phyloP scores from a whole-genome alignment of 768 basidiomycete genomes.

The Russula sp. region DNA sequence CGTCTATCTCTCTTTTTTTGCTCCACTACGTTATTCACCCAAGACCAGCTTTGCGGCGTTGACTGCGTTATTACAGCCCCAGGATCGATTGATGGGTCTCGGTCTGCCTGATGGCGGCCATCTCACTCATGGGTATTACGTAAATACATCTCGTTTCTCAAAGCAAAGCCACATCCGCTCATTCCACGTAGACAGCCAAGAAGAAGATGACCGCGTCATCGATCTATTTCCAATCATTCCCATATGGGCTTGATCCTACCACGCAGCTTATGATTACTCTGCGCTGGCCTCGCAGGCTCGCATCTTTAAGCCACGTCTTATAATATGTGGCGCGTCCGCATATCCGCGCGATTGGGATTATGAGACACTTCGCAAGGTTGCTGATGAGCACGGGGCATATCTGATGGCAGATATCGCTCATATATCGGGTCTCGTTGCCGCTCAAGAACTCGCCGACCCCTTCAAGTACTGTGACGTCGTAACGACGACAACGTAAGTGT shows the following conservation, averaged over 20 bases:
- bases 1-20: conserved; percentile 34
- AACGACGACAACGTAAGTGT: conserved; percentile 86
- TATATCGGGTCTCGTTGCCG: conserved; percentile 92
- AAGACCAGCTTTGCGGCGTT: conserved; percentile 83
- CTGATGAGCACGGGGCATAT: conserved; percentile 86
- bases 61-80: conserved; percentile 93
- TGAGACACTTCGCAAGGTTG: conserved; percentile 69
- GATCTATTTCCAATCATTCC: conserved; percentile 99
- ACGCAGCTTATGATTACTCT: conserved; percentile 85
- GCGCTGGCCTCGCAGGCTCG: conserved; percentile 80
- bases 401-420: conserved; percentile 98
- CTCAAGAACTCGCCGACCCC: conserved; percentile 83
- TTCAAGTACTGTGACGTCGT: conserved; percentile 98
- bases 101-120: conserved; percentile 97
- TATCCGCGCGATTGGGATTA: conserved; percentile 99
- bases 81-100: conserved; percentile 98
- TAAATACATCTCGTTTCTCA: conserved; percentile 41
- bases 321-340: conserved; percentile 98
- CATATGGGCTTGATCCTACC: conserved; percentile 79
- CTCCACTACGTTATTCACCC: conserved; percentile 15
- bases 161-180: conserved; percentile 12
- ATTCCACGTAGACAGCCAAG: conserved; percentile 72
- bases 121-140: conserved; percentile 96
- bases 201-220: conserved; percentile 99
- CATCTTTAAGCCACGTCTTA: conserved; percentile 90